Evolutionary conservation across 208 protist genomes (phyloP), one percentile per base, ranked within the genome.

Genomic region (Giardia muris): DNA sequence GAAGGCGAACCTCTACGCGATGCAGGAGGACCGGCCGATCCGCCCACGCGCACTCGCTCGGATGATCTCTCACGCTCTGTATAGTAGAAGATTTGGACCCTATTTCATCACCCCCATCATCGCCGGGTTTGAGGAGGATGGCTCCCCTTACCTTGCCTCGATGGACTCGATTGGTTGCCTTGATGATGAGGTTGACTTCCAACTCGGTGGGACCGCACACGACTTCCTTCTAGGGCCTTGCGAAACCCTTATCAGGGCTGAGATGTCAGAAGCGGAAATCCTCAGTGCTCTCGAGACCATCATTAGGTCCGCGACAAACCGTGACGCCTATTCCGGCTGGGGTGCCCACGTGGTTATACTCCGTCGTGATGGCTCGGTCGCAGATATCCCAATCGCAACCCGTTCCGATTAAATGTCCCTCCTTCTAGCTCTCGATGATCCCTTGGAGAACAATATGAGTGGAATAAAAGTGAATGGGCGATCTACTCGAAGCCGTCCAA

Each of bases 251-350:
- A n/a, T 43, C 22, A 43, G 30, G 87, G 19, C 46, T 89, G 47
- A 93, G 42, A 93, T 93, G 92, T 67, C 89, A 1, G 3, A 91
- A 30, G 92, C 92, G 39, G 92, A 92, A n/a, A 67, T 93, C 42
- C 93, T 93, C 39, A 45, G 88, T 67, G 57, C 86, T 4, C 47
- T 93, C 10, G 3, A 91, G 46, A 86, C 92, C 46, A 43, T 47
- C 43, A 88, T 93, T 4, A 43, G 92, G 3, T 4, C 92, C 42
- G 92, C 67, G 43, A 46, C 93, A 92, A 92, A 93, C 22, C 67
- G 92, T 45, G 92, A 93, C 45, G 90, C 92, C n/a, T 88, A 4
- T 39, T 90, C 46, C 19, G 92, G 92, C 87, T 93, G 92, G 92
- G 92, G 92, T 30, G 4, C 46, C 4, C 92, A 93, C 3, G 91